These are phyloP conservation scores for Claviceps cyperi DNA, from an alignment of 2,329 filamentous ascomycete species.

Conservation along the genomic window DNA sequence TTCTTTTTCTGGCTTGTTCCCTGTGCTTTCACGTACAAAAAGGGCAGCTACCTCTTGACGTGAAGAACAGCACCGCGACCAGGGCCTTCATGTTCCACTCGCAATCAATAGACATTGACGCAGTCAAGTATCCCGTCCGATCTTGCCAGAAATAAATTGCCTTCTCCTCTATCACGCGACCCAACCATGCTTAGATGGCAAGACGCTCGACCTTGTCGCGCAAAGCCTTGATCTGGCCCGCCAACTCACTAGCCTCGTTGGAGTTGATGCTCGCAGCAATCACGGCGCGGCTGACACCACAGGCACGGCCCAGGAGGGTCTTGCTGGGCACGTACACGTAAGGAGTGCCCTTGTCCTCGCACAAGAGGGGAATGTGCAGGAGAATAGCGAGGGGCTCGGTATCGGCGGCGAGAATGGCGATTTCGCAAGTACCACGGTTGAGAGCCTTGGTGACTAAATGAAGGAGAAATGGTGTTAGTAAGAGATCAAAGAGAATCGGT, in stretches of 20 bases:
- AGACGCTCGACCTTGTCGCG: constrained; percentile 94
- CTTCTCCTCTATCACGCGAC: not conserved
- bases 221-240: constrained; percentile 71
- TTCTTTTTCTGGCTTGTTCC: too few species aligned
- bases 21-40: too few species aligned
- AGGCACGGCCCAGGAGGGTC: constrained; percentile 76
- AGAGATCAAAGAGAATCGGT: not conserved
- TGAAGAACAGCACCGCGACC: too few species aligned
- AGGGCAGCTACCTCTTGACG: too few species aligned
- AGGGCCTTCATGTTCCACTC: too few species aligned
- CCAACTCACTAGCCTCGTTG: constrained; percentile 81
- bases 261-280: constrained; percentile 82
- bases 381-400: constrained; percentile 77
- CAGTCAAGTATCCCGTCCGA: too few species aligned
- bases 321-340: constrained; percentile 63
- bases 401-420: constrained; percentile 81
- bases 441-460: constrained; percentile 58
- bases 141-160: too few species aligned
- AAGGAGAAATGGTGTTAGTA: constrained; percentile 6
- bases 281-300: constrained; percentile 76
- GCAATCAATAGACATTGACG: too few species aligned
- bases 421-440: constrained; percentile 79
- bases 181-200: constrained; percentile 53
- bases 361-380: constrained; percentile 75
- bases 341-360: constrained; percentile 58